Percentiles rank a stretch among this genome's conserved stretches.
These are phyloP conservation scores for Globisporangium camurandrum DNA, from an alignment of 352 stramenopile genomes.

Conservation along the genomic window DNA sequence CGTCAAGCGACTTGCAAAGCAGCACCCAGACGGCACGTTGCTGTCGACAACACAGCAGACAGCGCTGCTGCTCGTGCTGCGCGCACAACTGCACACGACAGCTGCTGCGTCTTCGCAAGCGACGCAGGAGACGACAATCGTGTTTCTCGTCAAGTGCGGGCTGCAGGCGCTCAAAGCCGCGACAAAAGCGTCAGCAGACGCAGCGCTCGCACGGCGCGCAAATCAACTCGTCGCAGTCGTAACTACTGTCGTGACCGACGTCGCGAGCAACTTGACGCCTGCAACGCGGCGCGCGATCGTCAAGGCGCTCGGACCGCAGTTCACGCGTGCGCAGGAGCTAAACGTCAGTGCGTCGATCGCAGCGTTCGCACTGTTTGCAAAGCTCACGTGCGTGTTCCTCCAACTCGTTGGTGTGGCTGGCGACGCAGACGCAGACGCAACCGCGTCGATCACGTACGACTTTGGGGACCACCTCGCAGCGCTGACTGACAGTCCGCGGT, in stretches of 20 bases:
- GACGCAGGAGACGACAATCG: conserved; percentile 2
- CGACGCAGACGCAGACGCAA: background rate
- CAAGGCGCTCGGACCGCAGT: conserved; percentile 16
- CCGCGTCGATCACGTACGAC: conserved; percentile 13
- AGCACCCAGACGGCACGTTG: conserved; percentile 15
- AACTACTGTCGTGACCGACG: conserved; percentile 3
- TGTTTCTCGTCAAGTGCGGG: conserved; percentile 13
- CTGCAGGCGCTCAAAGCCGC: conserved; percentile 6
- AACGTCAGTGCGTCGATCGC: conserved; percentile 8
- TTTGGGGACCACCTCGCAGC: conserved; percentile 28
- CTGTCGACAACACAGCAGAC: conserved; percentile 23
- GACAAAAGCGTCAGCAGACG: background rate
- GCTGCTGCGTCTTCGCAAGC: no score
- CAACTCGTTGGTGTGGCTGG: conserved; percentile 16
- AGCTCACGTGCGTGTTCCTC: conserved; percentile 25
- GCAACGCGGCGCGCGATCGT: conserved; percentile 3
- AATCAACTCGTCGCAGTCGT: conserved; percentile 4
- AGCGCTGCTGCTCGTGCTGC: conserved; percentile 28
- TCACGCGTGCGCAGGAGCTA: conserved; percentile 16
- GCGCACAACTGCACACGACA: conserved; percentile 7
- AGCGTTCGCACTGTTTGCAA: conserved; percentile 26
- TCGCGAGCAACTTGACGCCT: background rate
- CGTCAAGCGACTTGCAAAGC: conserved; percentile 20
- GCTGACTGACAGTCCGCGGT: conserved; percentile 22
- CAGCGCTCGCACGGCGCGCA: background rate